Percentiles rank a stretch among this genome's conserved stretches.
These are phyloP conservation scores for Podaxis pistillaris DNA, from an alignment of 768 basidiomycete species.

Conservation along the genomic window DNA sequence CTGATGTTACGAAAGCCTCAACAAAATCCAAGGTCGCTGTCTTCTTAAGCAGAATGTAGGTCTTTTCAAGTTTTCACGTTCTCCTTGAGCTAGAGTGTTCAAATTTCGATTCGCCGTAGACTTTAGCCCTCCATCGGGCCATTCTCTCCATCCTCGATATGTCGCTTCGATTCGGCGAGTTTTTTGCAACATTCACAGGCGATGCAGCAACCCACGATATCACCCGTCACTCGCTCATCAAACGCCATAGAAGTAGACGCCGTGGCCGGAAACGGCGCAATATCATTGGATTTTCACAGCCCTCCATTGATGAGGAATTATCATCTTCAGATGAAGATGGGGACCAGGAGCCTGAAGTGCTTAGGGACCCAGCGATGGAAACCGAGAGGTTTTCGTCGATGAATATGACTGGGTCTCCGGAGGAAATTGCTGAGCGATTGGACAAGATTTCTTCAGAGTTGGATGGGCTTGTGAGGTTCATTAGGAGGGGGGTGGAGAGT, in stretches of 20 bases:
- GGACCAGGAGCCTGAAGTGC: constrained; percentile 24
- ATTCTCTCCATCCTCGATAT: constrained; percentile 74
- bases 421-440: constrained; percentile 46
- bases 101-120: constrained; percentile 38
- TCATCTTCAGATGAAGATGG: constrained; percentile 43
- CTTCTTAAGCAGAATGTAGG: constrained; percentile 61
- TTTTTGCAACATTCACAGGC: constrained; percentile 59
- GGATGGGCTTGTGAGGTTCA: constrained; percentile 67
- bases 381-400: constrained; percentile 41
- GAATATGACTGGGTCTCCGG: constrained; percentile 38
- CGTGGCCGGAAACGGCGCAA: constrained; percentile 53
- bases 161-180: constrained; percentile 64
- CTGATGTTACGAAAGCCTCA: constrained; percentile 41
- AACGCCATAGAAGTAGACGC: constrained; percentile 63
- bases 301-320: constrained; percentile 29
- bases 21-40: constrained; percentile 59
- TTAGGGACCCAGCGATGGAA: background rate
- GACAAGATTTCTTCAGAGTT: constrained; percentile 69
- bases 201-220: constrained; percentile 59
- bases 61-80: background rate
- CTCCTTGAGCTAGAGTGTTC: background rate
- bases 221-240: constrained; percentile 47
- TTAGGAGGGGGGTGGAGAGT: constrained; percentile 68
- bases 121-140: constrained; percentile 59
- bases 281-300: constrained; percentile 59